Evolutionary conservation across 306 rosid species (phyloP).

Genomic region (Gleditsia sinensis): DNA sequence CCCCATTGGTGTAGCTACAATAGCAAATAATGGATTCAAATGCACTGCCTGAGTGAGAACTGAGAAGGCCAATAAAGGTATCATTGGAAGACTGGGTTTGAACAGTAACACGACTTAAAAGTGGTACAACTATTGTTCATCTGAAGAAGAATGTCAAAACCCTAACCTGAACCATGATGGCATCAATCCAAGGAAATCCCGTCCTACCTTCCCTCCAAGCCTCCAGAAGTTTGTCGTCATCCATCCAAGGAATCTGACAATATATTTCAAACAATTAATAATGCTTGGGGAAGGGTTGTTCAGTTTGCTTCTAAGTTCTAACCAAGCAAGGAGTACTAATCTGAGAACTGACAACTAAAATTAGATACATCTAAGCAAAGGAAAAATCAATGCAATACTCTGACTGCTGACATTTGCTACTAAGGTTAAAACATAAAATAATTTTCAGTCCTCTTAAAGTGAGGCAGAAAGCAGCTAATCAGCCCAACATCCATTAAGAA

Average conservation of each 20-base stretch:
- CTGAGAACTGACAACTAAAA: not conserved
- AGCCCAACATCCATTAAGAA: not conserved
- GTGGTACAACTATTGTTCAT: constrained; percentile 9
- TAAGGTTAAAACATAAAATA: not conserved
- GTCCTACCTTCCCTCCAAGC: constrained; percentile 93
- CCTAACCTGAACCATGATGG: constrained; percentile 88
- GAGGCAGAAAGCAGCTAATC: not conserved
- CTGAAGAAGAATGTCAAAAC: constrained; percentile 30
- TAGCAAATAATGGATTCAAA: constrained; percentile 30
- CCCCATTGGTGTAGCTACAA: constrained; percentile 92
- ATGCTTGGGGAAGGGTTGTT: not conserved
- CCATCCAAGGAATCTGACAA: constrained; percentile 86
- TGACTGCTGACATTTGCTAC: not conserved
- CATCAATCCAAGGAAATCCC: constrained; percentile 98
- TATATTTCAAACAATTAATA: constrained; percentile 2
- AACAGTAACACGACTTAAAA: constrained; percentile 4
- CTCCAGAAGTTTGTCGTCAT: constrained; percentile 64
- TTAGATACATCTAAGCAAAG: not conserved
- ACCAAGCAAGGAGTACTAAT: constrained; percentile 13
- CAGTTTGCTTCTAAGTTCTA: not conserved
- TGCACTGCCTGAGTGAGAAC: constrained; percentile 3
- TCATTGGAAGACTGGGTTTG: not conserved
- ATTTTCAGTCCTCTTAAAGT: not conserved
- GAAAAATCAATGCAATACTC: not conserved
- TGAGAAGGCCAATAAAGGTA: constrained; percentile 18